Conservation (phyloP, 257 asterid genomes). For the Jaltomata sinuosa region DNA sequence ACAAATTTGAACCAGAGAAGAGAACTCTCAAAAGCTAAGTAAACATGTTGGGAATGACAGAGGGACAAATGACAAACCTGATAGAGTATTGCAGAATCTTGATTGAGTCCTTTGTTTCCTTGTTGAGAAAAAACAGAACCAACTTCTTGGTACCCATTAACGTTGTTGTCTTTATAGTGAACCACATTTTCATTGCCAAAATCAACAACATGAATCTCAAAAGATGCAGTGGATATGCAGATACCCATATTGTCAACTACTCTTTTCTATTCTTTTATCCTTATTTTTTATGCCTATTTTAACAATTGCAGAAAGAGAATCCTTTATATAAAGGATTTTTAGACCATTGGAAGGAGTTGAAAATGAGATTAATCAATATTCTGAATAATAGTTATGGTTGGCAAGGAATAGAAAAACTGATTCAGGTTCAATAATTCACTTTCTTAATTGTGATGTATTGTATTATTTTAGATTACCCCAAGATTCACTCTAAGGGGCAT, state of each 20-base stretch:
- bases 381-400: slow-evolving; percentile 16
- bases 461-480: slow-evolving; percentile 38
- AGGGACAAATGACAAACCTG: slow-evolving; percentile 28
- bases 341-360: background rate
- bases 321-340: background rate
- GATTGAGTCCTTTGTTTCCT: slow-evolving; percentile 68
- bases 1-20: background rate
- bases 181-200: slow-evolving; percentile 53
- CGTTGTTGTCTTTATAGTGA: slow-evolving; percentile 10
- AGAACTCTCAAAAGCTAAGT: background rate
- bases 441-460: background rate
- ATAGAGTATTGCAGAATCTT: slow-evolving; percentile 65
- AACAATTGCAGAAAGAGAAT: background rate
- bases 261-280: background rate
- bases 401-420: slow-evolving; percentile 22
- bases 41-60: background rate
- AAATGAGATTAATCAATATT: background rate
- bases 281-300: background rate
- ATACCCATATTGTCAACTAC: slow-evolving; percentile 39
- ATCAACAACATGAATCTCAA: slow-evolving; percentile 42
- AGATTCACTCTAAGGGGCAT: slow-evolving; percentile 74
- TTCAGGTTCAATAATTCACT: slow-evolving; percentile 28
- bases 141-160: background rate
- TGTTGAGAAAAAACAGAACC: slow-evolving; percentile 49
- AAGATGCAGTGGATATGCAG: slow-evolving; percentile 56